A percentile compares a stretch with the other conserved stretches of the same genome.
These are phyloP conservation scores for Trifolium dubium DNA, from an alignment of 306 rosid species.

Conservation along the genomic window DNA sequence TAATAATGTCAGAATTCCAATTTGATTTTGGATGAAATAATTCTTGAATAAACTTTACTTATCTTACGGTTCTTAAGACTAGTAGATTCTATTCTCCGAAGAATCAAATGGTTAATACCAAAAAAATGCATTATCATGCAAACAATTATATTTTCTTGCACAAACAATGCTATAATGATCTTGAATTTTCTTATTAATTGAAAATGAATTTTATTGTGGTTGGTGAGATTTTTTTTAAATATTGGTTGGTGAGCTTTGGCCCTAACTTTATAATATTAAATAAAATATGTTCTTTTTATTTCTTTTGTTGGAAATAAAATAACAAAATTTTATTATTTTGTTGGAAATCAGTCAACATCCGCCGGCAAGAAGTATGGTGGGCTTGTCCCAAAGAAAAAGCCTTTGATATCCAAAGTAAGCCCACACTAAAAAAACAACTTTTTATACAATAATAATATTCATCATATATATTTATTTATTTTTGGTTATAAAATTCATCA, in stretches of 20 bases:
- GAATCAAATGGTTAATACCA: too few species aligned
- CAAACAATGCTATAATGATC: slow-evolving; percentile 24
- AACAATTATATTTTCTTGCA: background rate
- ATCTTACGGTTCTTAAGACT: too few species aligned
- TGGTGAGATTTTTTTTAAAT: slow-evolving; percentile 24
- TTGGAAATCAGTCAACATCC: slow-evolving; percentile 48
- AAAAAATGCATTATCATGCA: too few species aligned
- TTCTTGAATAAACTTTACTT: too few species aligned
- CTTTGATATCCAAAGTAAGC: slow-evolving; percentile 85
- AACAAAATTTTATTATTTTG: background rate
- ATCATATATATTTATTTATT: too few species aligned
- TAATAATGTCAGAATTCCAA: too few species aligned
- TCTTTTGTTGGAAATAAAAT: background rate
- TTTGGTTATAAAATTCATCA: background rate
- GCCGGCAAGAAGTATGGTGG: slow-evolving; percentile 77
- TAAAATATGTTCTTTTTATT: background rate
- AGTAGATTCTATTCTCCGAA: too few species aligned
- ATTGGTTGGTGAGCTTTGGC: slow-evolving; percentile 39
- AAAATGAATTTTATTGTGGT: slow-evolving; percentile 19
- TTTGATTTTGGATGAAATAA: too few species aligned
- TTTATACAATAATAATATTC: background rate
- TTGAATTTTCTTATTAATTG: slow-evolving; percentile 17
- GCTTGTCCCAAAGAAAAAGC: slow-evolving; percentile 87
- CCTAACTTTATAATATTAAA: background rate
- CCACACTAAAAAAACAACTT: background rate